Conservation (phyloP, 257 asterid species). For the Cinchona pubescens region DNA sequence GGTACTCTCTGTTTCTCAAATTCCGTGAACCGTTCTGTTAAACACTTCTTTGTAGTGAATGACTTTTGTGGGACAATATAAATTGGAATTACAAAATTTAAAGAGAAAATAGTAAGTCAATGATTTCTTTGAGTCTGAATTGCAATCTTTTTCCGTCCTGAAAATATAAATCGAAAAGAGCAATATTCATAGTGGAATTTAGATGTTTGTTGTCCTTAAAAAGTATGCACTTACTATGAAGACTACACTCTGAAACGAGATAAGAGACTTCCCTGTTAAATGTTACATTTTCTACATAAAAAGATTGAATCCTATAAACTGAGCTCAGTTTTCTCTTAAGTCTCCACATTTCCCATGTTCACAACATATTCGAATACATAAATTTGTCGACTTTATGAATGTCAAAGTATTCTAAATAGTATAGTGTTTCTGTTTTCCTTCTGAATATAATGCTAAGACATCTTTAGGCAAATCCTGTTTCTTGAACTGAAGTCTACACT, state of each 20-base stretch:
- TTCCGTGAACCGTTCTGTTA: too few species aligned
- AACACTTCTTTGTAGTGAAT: too few species aligned
- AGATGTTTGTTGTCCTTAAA: too few species aligned
- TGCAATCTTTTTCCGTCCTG: not conserved
- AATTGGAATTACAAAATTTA: not conserved
- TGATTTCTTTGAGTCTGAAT: too few species aligned
- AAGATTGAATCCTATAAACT: not conserved
- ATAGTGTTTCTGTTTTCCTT: not conserved
- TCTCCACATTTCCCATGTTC: not conserved
- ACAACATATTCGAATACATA: not conserved
- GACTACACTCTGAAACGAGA: not conserved
- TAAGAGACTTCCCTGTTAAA: not conserved
- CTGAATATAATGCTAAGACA: not conserved
- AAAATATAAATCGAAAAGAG: not conserved
- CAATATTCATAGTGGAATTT: not conserved
- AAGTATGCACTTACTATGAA: not conserved
- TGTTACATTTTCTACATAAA: too few species aligned
- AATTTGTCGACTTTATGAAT: not conserved
- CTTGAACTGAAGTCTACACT: not conserved
- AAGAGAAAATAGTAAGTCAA: not conserved
- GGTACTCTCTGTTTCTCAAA: slow-evolving; percentile 33
- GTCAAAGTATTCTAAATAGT: not conserved
- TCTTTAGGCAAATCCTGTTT: not conserved
- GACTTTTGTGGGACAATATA: too few species aligned
- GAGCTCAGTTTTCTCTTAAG: not conserved